phyloP scores from a whole-genome alignment of 1,284 basidiomycete genomes.

The Anthracocystis walkeri region DNA sequence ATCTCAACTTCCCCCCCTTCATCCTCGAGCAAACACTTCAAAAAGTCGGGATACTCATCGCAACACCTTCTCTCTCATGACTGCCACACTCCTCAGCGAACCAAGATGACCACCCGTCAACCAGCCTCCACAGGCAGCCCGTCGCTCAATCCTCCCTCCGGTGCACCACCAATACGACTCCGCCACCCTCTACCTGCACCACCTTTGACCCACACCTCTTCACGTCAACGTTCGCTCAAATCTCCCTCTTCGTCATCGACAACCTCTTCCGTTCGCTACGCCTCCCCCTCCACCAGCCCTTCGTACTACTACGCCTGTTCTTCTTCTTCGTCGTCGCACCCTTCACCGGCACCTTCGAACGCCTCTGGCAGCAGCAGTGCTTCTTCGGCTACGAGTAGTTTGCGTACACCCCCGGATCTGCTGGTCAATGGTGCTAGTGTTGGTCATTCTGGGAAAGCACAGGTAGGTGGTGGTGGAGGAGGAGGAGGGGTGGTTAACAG shows the following conservation, averaged over 20 bases:
- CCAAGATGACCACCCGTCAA: conserved; percentile 8
- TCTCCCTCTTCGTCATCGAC: conserved; percentile 10
- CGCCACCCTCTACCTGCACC: conserved; percentile 21
- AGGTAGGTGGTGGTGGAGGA: too few relatives aligned
- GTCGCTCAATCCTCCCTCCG: background rate
- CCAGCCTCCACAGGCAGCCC: conserved; percentile 3
- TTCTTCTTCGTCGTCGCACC: conserved; percentile 34
- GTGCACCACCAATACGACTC: conserved; percentile 31
- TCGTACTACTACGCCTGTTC: conserved; percentile 23
- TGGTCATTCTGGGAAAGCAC: conserved; percentile 7
- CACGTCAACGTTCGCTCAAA: background rate
- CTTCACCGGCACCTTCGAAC: conserved; percentile 18
- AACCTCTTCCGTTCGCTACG: background rate
- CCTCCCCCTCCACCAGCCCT: conserved; percentile 24
- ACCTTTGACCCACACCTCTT: conserved; percentile 1
- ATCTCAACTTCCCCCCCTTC: too few relatives aligned
- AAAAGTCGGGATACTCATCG: too few relatives aligned
- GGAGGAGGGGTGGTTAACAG: conserved; percentile 33
- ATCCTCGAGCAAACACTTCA: too few relatives aligned
- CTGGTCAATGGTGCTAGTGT: conserved; percentile 44
- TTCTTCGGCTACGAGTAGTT: conserved; percentile 17
- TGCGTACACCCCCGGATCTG: conserved; percentile 58
- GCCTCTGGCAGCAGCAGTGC: conserved; percentile 1
- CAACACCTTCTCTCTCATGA: too few relatives aligned
- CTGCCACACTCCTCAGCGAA: too few relatives aligned